Evolutionary conservation across 305 asterid genomes (phyloP), one percentile per base, ranked within the genome.

Genomic region (Rubia balearica): DNA sequence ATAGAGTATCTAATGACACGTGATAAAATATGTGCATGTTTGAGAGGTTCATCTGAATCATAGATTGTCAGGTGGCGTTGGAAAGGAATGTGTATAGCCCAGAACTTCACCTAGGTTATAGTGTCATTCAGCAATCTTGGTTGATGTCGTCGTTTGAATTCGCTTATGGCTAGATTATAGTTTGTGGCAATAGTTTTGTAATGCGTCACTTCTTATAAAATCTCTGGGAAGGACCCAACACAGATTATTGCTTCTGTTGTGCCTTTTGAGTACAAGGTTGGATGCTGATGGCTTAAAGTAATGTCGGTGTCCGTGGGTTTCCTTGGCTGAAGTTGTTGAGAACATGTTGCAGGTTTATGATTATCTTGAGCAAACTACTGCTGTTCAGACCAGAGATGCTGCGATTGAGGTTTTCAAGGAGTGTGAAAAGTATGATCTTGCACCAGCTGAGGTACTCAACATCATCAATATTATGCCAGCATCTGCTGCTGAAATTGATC

Each of bases 201-300:
- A 48, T 12, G 55, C 14, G 55, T 14, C 19, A 48, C 6, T n/a
- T n/a, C n/a, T n/a, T n/a, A n/a, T n/a, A n/a, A n/a, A 86, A 97
- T 96, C 6, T 94, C 96, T 71, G 92, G 88, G 56, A 89, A 74
- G 73, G 96, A 90, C 77, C 88, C 88, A 61, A 79, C 96, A 5
- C 89, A 90, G 27, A 83, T 81, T 72, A 77, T 87, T 69, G 85
- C 89, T 40, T 71, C 91, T 1, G 79, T 90, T 0, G 71, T 85
- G 0, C 84, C 83, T 38, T 89, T 89, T 53, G 98, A 93, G 78
- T 90, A 81, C 83, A 88, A 89, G 97, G 98, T 92, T 73, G 45
- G 68, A 41, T 41, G 61, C 70, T 72, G 33, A 24, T 63, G 64
- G 3, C 5, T 60, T 61, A 63, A 69, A 76, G 63, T 72, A 24